Base-by-base conservation (phyloP, 306 rosid genomes). In the Senna tora region DNA sequence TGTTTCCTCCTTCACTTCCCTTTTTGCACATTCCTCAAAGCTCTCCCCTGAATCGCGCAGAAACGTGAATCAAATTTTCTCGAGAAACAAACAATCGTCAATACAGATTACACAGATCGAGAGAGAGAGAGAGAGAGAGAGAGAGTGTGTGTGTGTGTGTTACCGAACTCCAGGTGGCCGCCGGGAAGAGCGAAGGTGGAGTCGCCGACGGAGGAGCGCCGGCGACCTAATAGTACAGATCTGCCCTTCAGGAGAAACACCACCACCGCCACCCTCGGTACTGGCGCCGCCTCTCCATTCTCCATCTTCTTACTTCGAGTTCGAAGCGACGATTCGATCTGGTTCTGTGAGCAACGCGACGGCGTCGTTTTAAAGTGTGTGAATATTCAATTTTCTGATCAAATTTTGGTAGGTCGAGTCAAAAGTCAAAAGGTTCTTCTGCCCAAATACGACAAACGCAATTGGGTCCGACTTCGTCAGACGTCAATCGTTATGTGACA, bases 1-100 rank as follows among this genome's bases (percentile, higher is more conserved):
- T 0, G 92, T 86, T 63, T 92, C 97, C 69, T 92, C 97, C 73
- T 78, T 92, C 83, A 92, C 81, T 63, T 92, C 97, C 67, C 96
- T 87, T 20, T 36, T 77, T 0, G 81, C 91, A 46, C 98, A 90
- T 69, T 85, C 90, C 59, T 90, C 96, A 16, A 92, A 90, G 74
- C 85, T 76, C 85, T 92, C 95, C 14, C 95, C 98, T 90, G 75
- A 71, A 79, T 42, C 15, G 13, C 19, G 30, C 22, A 34, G 9
- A 16, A 0, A 10, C 12, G n/a, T 4, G 22, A n/a, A 5, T 36
- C 49, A 57, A 14, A 47, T 59, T 39, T 69, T 20, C 62, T 73
- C 41, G 42, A 36, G 10, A 63, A 54, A 63, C 33, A 43, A 70
- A 61, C 16, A 9, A 30, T 0, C 5, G 10, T 9, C 2, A 0